Evolutionary conservation across 768 basidiomycete genomes (phyloP).

Genomic region (Coprinellus micaceus): DNA sequence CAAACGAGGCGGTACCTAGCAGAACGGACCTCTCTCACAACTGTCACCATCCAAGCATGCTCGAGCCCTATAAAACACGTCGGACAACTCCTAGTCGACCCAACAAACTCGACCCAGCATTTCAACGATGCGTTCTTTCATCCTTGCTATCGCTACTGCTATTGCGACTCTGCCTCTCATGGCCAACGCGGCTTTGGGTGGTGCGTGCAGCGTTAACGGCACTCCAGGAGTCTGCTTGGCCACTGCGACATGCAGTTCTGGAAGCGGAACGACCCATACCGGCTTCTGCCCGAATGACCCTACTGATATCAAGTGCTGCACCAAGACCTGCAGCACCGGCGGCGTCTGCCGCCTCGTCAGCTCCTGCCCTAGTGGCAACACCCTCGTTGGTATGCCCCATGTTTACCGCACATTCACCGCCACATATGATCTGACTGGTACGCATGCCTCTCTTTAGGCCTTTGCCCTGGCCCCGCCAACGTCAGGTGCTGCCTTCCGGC

Average conservation of each 20-base stretch:
- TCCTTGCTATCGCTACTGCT: not conserved
- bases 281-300: slow-evolving; percentile 29
- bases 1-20: no score
- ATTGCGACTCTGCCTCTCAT: not conserved
- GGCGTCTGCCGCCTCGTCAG: slow-evolving; percentile 25
- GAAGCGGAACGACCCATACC: slow-evolving; percentile 18
- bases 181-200: slow-evolving; percentile 19
- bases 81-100: not conserved
- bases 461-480: slow-evolving; percentile 24
- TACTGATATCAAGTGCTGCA: slow-evolving; percentile 24
- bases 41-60: no score
- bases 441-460: slow-evolving; percentile 13
- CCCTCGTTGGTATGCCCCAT: slow-evolving; percentile 17
- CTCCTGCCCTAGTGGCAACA: slow-evolving; percentile 21
- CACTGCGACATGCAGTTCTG: slow-evolving; percentile 21
- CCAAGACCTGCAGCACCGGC: slow-evolving; percentile 23
- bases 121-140: not conserved
- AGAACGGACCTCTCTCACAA: no score
- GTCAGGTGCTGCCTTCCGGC: slow-evolving; percentile 26
- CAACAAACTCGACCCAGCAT: not conserved
- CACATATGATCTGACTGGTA: not conserved
- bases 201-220: slow-evolving; percentile 20
- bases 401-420: not conserved
- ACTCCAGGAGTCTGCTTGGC: slow-evolving; percentile 24
- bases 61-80: not conserved